These are phyloP conservation scores for Viola odorata DNA, from an alignment of 345 rosid genomes.

Conservation along the genomic window DNA sequence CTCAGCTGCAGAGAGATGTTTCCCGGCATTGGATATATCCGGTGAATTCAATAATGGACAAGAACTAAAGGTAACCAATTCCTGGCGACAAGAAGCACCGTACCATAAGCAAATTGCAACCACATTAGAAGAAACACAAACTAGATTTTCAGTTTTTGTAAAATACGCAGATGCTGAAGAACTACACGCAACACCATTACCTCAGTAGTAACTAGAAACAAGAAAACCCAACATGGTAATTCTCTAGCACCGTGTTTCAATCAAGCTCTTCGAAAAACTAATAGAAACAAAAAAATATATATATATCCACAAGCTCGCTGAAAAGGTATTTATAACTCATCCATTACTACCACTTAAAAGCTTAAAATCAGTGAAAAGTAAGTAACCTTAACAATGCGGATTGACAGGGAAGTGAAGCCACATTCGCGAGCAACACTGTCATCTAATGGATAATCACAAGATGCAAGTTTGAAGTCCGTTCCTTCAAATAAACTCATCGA, in stretches of 20 bases:
- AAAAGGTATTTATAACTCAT: background rate
- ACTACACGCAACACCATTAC: background rate
- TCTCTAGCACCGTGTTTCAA: background rate
- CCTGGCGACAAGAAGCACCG: constrained; percentile 35
- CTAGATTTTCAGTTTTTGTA: background rate
- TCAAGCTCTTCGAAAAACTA: background rate
- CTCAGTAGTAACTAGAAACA: background rate
- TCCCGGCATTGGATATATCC: constrained; percentile 71
- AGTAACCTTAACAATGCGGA: constrained; percentile 70
- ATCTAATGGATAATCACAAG: constrained; percentile 55
- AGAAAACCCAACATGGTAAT: background rate
- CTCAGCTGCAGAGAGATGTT: constrained; percentile 75
- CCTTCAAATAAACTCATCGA: constrained; percentile 54
- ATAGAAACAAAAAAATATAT: background rate
- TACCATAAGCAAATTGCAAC: background rate
- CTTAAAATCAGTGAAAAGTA: background rate
- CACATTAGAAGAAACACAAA: background rate
- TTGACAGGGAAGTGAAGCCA: constrained; percentile 83
- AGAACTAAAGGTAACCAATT: constrained; percentile 78
- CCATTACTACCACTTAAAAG: background rate
- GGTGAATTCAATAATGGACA: constrained; percentile 59
- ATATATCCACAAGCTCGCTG: background rate
- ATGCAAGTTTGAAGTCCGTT: constrained; percentile 90
- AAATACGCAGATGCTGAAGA: background rate
- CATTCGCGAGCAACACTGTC: constrained; percentile 76